Conservation (phyloP, 345 rosid genomes). For the Nasturtium officinale region DNA sequence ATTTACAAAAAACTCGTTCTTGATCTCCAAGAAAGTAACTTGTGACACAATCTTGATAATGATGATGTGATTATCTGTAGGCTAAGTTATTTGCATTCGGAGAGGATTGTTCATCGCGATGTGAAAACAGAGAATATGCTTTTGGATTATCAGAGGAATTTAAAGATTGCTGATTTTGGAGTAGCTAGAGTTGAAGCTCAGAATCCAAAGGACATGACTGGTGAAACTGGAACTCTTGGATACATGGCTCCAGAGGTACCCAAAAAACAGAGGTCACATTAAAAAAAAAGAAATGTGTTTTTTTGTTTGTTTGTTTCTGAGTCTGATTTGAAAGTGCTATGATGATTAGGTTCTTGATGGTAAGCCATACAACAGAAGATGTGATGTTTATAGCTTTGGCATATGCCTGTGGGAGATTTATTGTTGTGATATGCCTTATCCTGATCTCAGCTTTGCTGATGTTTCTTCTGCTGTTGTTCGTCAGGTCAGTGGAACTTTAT, state of each 20-base stretch:
- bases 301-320: neutral
- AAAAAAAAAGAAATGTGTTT: neutral
- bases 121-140: slow-evolving; percentile 97
- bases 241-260: slow-evolving; percentile 99
- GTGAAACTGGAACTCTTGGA: slow-evolving; percentile 98
- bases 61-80: slow-evolving; percentile 47
- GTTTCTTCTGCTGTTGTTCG: slow-evolving; percentile 90
- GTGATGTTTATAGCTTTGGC: slow-evolving; percentile 99
- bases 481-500: slow-evolving; percentile 57
- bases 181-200: slow-evolving; percentile 99
- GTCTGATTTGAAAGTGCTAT: neutral
- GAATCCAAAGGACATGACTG: slow-evolving; percentile 98
- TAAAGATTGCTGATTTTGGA: slow-evolving; percentile 99
- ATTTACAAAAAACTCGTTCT: slow-evolving; percentile 26
- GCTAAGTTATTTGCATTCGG: slow-evolving; percentile 87
- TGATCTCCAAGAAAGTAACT: slow-evolving; percentile 8
- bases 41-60: neutral
- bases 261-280: neutral
- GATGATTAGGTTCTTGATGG: slow-evolving; percentile 84
- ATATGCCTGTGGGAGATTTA: slow-evolving; percentile 99
- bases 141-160: slow-evolving; percentile 63
- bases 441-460: slow-evolving; percentile 89
- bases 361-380: slow-evolving; percentile 92
- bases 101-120: slow-evolving; percentile 95
- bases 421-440: slow-evolving; percentile 95